phyloP scores from a whole-genome alignment of 2,329 filamentous ascomycete genomes.

The Pseudogymnoascus sp. region DNA sequence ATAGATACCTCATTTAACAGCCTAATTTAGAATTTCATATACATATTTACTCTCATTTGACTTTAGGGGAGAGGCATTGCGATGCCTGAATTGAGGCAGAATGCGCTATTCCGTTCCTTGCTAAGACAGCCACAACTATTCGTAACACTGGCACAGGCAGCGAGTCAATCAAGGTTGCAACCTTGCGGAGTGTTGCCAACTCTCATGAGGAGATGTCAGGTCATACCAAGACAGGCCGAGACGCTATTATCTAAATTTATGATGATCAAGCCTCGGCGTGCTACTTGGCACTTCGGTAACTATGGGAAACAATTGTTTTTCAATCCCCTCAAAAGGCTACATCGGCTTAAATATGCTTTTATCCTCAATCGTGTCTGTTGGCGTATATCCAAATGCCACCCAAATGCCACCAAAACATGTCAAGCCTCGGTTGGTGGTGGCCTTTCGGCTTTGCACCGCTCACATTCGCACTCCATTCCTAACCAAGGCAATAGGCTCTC shows the following conservation, averaged over 20 bases:
- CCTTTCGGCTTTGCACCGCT: conserved; percentile 1
- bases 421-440: not conserved
- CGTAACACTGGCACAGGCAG: not conserved
- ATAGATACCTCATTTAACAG: not conserved
- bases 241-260: conserved; percentile 1
- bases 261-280: not conserved
- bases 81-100: not conserved
- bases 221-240: not conserved
- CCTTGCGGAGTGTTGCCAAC: not conserved
- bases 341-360: not conserved
- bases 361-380: not conserved
- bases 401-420: not conserved
- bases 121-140: not conserved
- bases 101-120: not conserved
- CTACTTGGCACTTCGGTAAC: not conserved
- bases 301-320: not conserved
- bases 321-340: not conserved
- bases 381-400: not conserved
- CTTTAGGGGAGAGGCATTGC: not conserved
- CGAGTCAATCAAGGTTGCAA: not conserved
- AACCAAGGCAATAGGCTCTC: conserved; percentile 13
- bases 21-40: not conserved
- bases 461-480: conserved; percentile 10
- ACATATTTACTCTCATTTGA: not conserved
- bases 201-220: not conserved